These are phyloP conservation scores for Aspergillus puulaauensis DNA, from an alignment of 2,329 filamentous ascomycete genomes.

Conservation along the genomic window DNA sequence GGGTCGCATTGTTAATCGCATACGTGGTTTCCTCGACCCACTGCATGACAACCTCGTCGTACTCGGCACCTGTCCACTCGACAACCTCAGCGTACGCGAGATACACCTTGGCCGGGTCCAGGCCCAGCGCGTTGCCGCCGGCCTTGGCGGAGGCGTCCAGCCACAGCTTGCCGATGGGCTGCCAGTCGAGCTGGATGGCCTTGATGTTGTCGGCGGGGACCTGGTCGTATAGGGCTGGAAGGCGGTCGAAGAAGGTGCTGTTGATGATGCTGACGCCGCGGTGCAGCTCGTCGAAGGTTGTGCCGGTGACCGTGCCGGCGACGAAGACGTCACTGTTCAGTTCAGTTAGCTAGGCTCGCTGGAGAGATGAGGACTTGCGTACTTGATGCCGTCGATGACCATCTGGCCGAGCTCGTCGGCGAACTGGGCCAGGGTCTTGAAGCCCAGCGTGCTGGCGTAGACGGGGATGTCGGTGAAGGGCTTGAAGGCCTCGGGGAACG, in stretches of 20 bases:
- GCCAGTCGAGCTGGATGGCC: conserved; percentile 42
- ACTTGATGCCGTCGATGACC: conserved; percentile 37
- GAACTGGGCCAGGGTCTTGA: conserved; percentile 38
- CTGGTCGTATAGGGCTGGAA: conserved; percentile 38
- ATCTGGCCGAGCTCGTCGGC: conserved; percentile 31
- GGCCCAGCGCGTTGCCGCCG: conserved; percentile 29
- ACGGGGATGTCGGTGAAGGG: conserved; percentile 37
- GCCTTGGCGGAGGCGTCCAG: conserved; percentile 27
- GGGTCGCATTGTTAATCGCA: conserved; percentile 28
- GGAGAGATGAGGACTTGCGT: neutral
- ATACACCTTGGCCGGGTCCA: conserved; percentile 35
- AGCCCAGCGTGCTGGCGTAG: conserved; percentile 32
- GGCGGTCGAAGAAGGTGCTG: conserved; percentile 37
- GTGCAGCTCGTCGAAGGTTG: conserved; percentile 31
- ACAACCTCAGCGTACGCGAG: conserved; percentile 41
- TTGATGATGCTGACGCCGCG: conserved; percentile 42
- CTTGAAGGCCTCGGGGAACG: conserved; percentile 34
- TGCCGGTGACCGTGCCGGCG: conserved; percentile 33
- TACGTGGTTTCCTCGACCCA: conserved; percentile 34
- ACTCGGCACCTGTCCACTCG: conserved; percentile 30
- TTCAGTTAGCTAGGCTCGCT: neutral
- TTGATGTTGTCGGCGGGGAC: conserved; percentile 38
- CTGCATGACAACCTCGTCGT: conserved; percentile 29
- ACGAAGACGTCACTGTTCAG: conserved; percentile 34
- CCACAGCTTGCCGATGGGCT: conserved; percentile 40